These are phyloP conservation scores for Hanseniaspora singularis DNA, from an alignment of 805 yeast genomes.

Conservation along the genomic window DNA sequence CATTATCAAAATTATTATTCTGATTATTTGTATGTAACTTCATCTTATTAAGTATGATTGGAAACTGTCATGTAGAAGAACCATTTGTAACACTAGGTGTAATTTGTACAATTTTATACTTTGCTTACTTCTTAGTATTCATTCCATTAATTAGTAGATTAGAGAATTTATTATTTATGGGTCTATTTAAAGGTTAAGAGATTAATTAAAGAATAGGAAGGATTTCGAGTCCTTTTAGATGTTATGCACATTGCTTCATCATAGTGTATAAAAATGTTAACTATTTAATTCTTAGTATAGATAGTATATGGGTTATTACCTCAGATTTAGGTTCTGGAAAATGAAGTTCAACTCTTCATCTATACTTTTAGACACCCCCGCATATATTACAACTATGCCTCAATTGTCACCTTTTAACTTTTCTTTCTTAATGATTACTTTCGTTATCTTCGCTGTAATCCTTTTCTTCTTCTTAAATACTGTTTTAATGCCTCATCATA, in stretches of 20 bases:
- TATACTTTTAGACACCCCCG: no score
- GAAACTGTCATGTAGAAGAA: slow-evolving; percentile 13
- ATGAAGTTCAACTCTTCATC: slow-evolving; percentile 7
- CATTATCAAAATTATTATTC: slow-evolving; percentile 12
- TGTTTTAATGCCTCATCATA: slow-evolving; percentile 6
- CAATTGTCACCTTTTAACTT: slow-evolving; percentile 14
- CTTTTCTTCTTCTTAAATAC: slow-evolving; percentile 10
- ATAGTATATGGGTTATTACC: slow-evolving; percentile 6
- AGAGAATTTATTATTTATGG: slow-evolving; percentile 13
- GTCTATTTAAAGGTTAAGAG: not conserved
- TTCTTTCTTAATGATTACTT: slow-evolving; percentile 10
- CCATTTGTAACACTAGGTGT: slow-evolving; percentile 10
- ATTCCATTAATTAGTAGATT: slow-evolving; percentile 6
- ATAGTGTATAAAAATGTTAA: no score
- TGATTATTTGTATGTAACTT: slow-evolving; percentile 15
- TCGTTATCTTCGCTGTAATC: not conserved
- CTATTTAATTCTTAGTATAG: no score
- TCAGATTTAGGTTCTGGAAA: slow-evolving; percentile 3
- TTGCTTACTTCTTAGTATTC: slow-evolving; percentile 10
- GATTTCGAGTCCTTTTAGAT: no score
- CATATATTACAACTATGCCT: slow-evolving; percentile 13
- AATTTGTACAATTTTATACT: slow-evolving; percentile 5
- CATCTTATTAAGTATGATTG: slow-evolving; percentile 13
- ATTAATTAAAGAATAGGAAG: not conserved
- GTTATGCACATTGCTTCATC: no score